Evolutionary conservation across 768 basidiomycete species (phyloP).

Genomic region (Psilocybe cubensis): DNA sequence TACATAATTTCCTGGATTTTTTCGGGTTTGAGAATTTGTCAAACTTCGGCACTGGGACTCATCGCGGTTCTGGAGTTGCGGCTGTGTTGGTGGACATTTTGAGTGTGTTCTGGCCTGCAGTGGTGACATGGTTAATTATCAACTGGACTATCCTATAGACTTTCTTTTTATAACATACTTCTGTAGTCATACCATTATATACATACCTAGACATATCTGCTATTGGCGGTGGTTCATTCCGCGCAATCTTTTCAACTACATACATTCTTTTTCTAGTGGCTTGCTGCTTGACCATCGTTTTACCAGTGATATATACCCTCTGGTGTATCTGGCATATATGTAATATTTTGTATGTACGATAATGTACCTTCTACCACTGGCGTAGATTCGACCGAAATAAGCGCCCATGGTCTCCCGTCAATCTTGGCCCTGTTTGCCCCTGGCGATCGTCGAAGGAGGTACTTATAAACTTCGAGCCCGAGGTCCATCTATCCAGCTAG

Average conservation of each 20-base stretch:
- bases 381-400: background rate
- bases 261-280: background rate
- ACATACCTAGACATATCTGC: background rate
- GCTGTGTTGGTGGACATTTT: constrained; percentile 36
- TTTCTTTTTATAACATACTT: background rate
- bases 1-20: constrained; percentile 26
- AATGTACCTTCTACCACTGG: background rate
- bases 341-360: background rate
- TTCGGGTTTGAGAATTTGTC: constrained; percentile 13
- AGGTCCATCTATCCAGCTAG: too few relatives aligned
- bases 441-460: too few relatives aligned
- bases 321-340: background rate
- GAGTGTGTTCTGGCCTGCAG: constrained; percentile 39
- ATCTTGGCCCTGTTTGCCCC: too few relatives aligned
- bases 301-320: background rate
- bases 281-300: background rate
- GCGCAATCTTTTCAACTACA: background rate
- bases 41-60: background rate
- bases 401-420: too few relatives aligned
- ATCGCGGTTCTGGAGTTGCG: constrained; percentile 9
- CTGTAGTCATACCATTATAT: background rate
- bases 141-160: constrained; percentile 38
- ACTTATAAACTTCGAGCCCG: too few relatives aligned
- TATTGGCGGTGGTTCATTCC: background rate
- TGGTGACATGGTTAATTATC: constrained; percentile 38